These are phyloP conservation scores for Aureobasidium zeae DNA, from an alignment of 2,329 filamentous ascomycete species.

Conservation along the genomic window DNA sequence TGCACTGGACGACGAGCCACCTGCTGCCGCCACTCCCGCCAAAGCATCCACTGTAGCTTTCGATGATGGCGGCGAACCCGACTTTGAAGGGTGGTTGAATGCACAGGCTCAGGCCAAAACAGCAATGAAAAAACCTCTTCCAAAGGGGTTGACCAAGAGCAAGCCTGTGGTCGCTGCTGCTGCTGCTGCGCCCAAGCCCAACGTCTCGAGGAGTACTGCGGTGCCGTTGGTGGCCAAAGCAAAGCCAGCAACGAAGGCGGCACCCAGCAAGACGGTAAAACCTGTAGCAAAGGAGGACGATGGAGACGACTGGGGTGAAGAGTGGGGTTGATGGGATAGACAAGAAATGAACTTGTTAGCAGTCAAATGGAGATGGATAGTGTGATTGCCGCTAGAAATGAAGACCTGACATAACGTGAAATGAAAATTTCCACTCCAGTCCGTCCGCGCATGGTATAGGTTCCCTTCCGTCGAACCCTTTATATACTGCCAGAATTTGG, in stretches of 20 bases:
- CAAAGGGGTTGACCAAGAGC: slow-evolving; percentile 70
- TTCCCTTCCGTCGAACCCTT: too few species aligned
- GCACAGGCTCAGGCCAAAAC: slow-evolving; percentile 73
- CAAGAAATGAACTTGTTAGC: slow-evolving; percentile 14
- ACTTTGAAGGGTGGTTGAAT: slow-evolving; percentile 91
- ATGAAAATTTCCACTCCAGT: too few species aligned
- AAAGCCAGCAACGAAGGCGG: slow-evolving; percentile 22
- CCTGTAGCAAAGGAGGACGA: slow-evolving; percentile 30
- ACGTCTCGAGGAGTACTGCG: slow-evolving; percentile 14
- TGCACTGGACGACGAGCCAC: slow-evolving; percentile 39
- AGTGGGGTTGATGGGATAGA: slow-evolving; percentile 25
- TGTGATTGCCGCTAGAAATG: too few species aligned
- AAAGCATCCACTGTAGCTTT: slow-evolving; percentile 41
- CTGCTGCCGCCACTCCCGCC: slow-evolving; percentile 23
- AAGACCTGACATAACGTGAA: too few species aligned
- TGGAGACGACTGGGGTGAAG: slow-evolving; percentile 33
- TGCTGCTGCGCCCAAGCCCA: slow-evolving; percentile 24
- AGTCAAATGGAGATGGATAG: slow-evolving; percentile 7
- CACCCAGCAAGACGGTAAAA: slow-evolving; percentile 20
- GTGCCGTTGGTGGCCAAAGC: neutral
- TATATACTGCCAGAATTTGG: too few species aligned
- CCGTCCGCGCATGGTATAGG: too few species aligned
- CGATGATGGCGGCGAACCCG: slow-evolving; percentile 79
- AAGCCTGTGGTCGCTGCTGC: slow-evolving; percentile 29
- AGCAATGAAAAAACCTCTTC: slow-evolving; percentile 54